These are phyloP conservation scores for Panicum hallii DNA, from an alignment of 202 grass and related monocot species.

Conservation along the genomic window DNA sequence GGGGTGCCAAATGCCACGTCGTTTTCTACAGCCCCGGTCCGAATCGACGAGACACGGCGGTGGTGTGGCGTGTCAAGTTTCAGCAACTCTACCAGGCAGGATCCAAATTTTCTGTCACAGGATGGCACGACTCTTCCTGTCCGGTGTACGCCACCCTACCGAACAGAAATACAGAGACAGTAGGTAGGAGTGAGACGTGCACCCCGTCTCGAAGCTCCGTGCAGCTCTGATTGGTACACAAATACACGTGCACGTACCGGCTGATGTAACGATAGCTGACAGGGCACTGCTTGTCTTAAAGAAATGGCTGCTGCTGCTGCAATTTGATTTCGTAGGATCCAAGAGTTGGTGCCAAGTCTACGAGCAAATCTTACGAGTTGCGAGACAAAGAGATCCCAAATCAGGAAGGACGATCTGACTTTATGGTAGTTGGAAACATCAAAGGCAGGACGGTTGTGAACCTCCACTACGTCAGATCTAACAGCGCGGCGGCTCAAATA, in stretches of 20 bases:
- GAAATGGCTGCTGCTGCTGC: not conserved
- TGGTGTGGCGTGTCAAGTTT: not conserved
- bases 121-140: not conserved
- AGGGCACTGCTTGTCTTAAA: not conserved
- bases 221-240: not conserved
- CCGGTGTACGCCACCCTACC: not conserved
- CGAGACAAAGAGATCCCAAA: slow-evolving; percentile 19
- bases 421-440: slow-evolving; percentile 28
- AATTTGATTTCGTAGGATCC: slow-evolving; percentile 36
- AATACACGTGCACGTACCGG: not conserved
- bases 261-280: not conserved
- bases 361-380: slow-evolving; percentile 39
- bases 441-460: slow-evolving; percentile 7
- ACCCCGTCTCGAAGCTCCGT: not conserved
- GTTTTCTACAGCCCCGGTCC: not conserved
- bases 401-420: slow-evolving; percentile 42
- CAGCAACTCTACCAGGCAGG: not conserved
- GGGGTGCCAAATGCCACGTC: not conserved
- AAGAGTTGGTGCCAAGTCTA: slow-evolving; percentile 48
- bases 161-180: not conserved
- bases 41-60: slow-evolving; percentile 2
- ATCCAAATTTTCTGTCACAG: no score
- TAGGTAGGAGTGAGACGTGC: slow-evolving; percentile 17
- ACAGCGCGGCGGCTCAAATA: not conserved
- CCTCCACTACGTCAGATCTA: slow-evolving; percentile 36